Evolutionary conservation across 306 rosid species (phyloP), one percentile per base, ranked within the genome.

Genomic region (Prosopis cineraria): DNA sequence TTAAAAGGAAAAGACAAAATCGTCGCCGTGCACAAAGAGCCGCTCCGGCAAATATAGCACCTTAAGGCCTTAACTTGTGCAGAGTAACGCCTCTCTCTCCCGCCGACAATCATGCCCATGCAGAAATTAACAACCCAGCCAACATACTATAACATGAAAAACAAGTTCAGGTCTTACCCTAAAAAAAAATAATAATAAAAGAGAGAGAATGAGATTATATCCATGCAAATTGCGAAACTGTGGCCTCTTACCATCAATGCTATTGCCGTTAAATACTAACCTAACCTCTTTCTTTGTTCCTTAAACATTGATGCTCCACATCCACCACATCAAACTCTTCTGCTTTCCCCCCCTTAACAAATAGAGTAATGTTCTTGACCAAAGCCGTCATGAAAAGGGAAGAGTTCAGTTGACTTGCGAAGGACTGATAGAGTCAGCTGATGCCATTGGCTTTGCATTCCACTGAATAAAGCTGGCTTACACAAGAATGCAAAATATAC

Each of bases 401-500:
- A 29, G 66, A 12, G 34, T 56, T 25, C 40, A 20, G 4, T 65
- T 11, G 72, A 24, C 22, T 37, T 66, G 10, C 12, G 30, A 75
- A 33, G 29, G 58, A 74, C 58, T 5, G 25, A 33, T 27, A 31
- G 5, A 62, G 55, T 25, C 62, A 33, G 55, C 78, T 25, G 34
- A 44, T 53, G 29, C 16, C n/a, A 41, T 63, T 52, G 40, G 58
- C 53, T 63, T 69, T 25, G 55, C 67, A 24, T 29, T 73, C 41
- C 40, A 24, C 50, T 3, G 67, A 48, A 20, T 62, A 39, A 77
- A 47, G 16, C 30, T 8, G 68, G 12, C 66, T 25, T 10, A 56
- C 30, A 72, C 34, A 55, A 50, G 58, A 50, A 70, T 66, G n/a
- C 52, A 45, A 45, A 45, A 75, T 65, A 62, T 64, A 58, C 19